phyloP scores from a whole-genome alignment of 768 basidiomycete genomes.

The Naematelia aurantialba region DNA sequence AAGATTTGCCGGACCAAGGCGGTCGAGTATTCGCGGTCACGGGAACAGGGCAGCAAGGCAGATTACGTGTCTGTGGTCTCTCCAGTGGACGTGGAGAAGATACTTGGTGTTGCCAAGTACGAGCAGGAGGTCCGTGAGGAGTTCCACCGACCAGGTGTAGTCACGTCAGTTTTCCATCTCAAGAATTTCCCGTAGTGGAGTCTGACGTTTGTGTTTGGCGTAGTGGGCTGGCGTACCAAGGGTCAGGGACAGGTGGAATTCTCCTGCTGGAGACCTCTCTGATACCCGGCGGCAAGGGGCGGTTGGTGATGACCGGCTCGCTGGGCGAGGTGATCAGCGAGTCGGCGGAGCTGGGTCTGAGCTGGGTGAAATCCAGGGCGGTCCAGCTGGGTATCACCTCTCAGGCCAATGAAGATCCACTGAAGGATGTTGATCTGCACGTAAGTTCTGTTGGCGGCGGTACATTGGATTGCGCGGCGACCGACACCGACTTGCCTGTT shows the following conservation, averaged over 20 bases:
- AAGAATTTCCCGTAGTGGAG: neutral
- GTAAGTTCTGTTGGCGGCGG: constrained; percentile 22
- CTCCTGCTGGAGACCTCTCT: constrained; percentile 77
- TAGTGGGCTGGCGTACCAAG: constrained; percentile 48
- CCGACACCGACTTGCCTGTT: too few relatives aligned
- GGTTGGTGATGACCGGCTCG: constrained; percentile 73
- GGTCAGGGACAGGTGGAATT: constrained; percentile 47
- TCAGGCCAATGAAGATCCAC: constrained; percentile 26
- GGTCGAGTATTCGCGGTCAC: constrained; percentile 76
- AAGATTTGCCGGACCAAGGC: constrained; percentile 86
- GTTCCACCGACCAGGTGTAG: constrained; percentile 69
- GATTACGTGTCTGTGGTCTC: constrained; percentile 63
- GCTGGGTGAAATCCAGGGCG: constrained; percentile 79
- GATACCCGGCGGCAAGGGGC: constrained; percentile 66
- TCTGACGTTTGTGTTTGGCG: too few relatives aligned
- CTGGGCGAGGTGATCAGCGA: constrained; percentile 90
- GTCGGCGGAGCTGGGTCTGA: constrained; percentile 81
- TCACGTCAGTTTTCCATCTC: constrained; percentile 48
- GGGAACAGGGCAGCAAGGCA: constrained; percentile 46
- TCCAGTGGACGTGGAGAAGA: constrained; percentile 70
- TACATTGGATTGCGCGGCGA: neutral
- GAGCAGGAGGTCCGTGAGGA: constrained; percentile 75
- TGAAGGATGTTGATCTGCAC: constrained; percentile 79
- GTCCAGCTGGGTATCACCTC: constrained; percentile 41
- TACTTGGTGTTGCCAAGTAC: constrained; percentile 74